phyloP scores from a whole-genome alignment of 1,139 yeast genomes.

The Candida mesenterica region DNA sequence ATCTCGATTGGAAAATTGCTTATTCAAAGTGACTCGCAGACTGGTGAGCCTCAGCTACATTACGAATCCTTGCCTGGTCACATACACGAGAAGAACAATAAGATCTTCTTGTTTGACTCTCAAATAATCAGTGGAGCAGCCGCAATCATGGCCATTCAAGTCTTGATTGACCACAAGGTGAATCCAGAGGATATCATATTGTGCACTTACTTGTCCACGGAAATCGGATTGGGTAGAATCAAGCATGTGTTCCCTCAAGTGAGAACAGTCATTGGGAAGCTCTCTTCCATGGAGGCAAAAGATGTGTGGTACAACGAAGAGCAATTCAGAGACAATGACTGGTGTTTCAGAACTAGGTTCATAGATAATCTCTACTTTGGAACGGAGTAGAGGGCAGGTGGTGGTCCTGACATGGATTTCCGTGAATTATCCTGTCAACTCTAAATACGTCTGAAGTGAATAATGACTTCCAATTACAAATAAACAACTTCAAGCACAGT shows the following conservation, averaged over 20 bases:
- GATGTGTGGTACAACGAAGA: constrained; percentile 35
- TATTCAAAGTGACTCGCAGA: constrained; percentile 80
- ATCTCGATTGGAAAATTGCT: constrained; percentile 77
- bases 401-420: no score
- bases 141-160: constrained; percentile 90
- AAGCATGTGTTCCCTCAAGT: constrained; percentile 70
- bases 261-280: constrained; percentile 65
- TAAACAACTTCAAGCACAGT: no score
- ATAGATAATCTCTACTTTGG: constrained; percentile 83
- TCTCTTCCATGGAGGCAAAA: constrained; percentile 41
- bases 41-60: constrained; percentile 94
- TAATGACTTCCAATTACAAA: no score
- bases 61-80: constrained; percentile 62
- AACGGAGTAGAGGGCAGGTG: constrained; percentile 33
- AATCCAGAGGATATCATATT: constrained; percentile 60
- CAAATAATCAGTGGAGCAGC: constrained; percentile 93
- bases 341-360: constrained; percentile 70
- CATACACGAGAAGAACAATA: constrained; percentile 26
- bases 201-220: constrained; percentile 75
- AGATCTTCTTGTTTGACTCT: constrained; percentile 75
- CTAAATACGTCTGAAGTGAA: no score
- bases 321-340: constrained; percentile 42
- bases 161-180: constrained; percentile 80
- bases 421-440: no score
- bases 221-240: constrained; percentile 74